Base-by-base conservation (phyloP, 2,329 filamentous ascomycete species). In the Neonectria sp. region DNA sequence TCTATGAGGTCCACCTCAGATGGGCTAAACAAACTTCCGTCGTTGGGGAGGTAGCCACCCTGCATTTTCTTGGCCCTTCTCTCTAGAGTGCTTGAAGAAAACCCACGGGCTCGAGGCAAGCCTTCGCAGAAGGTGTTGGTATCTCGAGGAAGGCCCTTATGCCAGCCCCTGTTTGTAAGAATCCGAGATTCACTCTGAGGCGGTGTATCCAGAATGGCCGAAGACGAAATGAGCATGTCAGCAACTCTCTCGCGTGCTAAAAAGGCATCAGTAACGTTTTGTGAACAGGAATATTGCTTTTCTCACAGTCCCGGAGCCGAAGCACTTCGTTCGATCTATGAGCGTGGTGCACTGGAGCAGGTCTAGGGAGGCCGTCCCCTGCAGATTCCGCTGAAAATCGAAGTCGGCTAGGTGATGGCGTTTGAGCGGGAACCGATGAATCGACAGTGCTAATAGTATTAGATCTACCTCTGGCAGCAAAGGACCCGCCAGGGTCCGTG, bases 1-100 rank as follows among this genome's bases (percentile, higher is more conserved):
- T 76, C 75, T 15, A 81, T 79, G 29, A 80, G 74, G 11, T 78
- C 73, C 25, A 71, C 62, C 55, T 80, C 76, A 4, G 77, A 76
- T 3, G 72, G 73, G 2, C 74, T 74, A 49, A 78, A 79, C n/a
- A 75, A 59, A 33, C 71, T 75, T 17, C 68, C 69, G 4, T 73
- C 68, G n/a, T 40, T 27, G 15, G 64, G 46, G 21, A 27, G 29
- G n/a, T 40, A 60, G 25, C 63, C 59, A 11, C 56, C n/a, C 9
- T 52, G 73, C 25, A 35, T 40, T 27, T 55, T 60, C 21, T 59
- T 55, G n/a, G 55, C 51, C 25, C 60, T 71, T 17, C 63, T 67
- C 29, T 73, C 68, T 21, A 65, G 65, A 3, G 70, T 70, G 15
- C 71, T 75, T 3, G 75, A 66, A 0, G 75, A 75, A 40, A 77